phyloP scores from a whole-genome alignment of 108 stramenopile species.

The Skeletonema grethae region DNA sequence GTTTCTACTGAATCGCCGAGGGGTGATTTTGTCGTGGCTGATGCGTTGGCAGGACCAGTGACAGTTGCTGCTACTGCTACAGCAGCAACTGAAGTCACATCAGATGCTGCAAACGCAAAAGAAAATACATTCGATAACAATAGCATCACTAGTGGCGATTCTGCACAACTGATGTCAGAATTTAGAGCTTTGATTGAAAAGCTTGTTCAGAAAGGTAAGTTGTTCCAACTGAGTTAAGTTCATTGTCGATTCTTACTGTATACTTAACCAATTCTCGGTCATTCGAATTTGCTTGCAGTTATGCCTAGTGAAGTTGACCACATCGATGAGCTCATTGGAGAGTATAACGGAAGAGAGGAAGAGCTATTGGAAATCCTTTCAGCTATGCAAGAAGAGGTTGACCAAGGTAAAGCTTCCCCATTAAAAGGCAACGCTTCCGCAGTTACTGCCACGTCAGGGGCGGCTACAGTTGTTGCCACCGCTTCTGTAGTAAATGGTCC shows the following conservation, averaged over 20 bases:
- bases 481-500: neutral
- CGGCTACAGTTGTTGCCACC: neutral
- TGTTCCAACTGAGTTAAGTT: neutral
- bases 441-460: neutral
- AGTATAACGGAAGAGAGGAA: conserved; percentile 25
- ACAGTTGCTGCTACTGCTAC: neutral
- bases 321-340: conserved; percentile 25
- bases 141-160: neutral
- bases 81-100: neutral
- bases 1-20: neutral
- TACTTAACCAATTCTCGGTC: neutral
- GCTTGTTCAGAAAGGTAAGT: conserved; percentile 23
- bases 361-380: conserved; percentile 27
- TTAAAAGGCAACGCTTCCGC: neutral
- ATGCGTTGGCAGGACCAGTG: neutral
- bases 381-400: conserved; percentile 12
- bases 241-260: neutral
- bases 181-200: conserved; percentile 14
- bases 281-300: conserved; percentile 1
- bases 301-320: conserved; percentile 29
- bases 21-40: too few species aligned
- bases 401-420: neutral
- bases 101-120: neutral
- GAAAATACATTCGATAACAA: neutral
- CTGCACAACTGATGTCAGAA: conserved; percentile 5